Evolutionary conservation across 2,329 filamentous ascomycete genomes (phyloP).

Genomic region (Blumeria hordei): DNA sequence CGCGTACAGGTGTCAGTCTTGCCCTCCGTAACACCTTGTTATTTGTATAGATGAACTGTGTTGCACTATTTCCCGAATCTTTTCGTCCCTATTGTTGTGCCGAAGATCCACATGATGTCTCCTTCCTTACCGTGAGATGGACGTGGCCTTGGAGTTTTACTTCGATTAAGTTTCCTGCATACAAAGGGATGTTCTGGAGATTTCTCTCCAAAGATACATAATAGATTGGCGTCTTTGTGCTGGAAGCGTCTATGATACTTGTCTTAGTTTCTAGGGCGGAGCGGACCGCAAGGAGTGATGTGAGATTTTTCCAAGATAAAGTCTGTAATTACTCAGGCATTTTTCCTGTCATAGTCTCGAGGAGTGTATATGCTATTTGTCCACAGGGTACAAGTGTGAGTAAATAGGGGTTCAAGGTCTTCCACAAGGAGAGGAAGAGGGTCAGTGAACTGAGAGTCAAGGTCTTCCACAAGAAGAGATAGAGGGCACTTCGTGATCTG

Average conservation of each 20-base stretch:
- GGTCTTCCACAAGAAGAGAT: too few species aligned
- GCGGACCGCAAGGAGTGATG: neutral
- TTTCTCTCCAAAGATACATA: neutral
- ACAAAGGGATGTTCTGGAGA: neutral
- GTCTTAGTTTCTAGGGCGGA: neutral
- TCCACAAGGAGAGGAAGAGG: too few species aligned
- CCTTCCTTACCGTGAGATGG: neutral
- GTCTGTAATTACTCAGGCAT: neutral
- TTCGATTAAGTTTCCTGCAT: neutral
- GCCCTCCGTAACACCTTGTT: too few species aligned
- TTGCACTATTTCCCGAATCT: neutral
- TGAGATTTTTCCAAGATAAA: neutral
- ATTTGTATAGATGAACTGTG: too few species aligned
- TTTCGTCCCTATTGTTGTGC: neutral
- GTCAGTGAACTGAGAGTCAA: too few species aligned
- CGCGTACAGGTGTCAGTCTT: too few species aligned
- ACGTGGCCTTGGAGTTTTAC: neutral
- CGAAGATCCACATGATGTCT: neutral
- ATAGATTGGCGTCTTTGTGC: neutral
- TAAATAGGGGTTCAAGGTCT: too few species aligned
- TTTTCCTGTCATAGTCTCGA: neutral
- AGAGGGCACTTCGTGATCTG: too few species aligned
- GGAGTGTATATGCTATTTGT: too few species aligned
- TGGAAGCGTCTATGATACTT: neutral
- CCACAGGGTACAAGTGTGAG: too few species aligned